Evolutionary conservation across 2,329 filamentous ascomycete species (phyloP).

Genomic region (Paecilomyces variotii): DNA sequence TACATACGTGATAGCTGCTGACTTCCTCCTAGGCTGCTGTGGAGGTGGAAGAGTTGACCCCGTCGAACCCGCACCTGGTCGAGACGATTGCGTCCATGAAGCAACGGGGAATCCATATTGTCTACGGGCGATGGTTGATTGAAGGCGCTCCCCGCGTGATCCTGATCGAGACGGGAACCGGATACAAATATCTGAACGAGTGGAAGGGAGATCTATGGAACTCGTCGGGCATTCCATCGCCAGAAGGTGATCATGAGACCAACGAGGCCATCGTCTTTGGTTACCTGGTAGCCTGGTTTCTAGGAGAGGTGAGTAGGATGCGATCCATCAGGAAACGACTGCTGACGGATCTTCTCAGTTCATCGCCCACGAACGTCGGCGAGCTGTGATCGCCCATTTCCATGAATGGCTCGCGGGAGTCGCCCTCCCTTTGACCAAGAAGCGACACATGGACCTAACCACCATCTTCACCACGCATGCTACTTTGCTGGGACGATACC

Average conservation of each 20-base stretch:
- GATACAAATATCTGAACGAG: constrained; percentile 83
- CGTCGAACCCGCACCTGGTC: constrained; percentile 68
- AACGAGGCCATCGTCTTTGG: constrained; percentile 97
- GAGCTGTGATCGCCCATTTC: constrained; percentile 93
- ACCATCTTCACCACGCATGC: constrained; percentile 99
- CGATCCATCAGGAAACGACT: neutral
- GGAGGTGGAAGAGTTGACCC: constrained; percentile 89
- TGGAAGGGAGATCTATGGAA: constrained; percentile 98
- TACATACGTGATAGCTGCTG: neutral
- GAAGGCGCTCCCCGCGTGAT: constrained; percentile 91
- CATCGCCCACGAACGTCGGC: constrained; percentile 83
- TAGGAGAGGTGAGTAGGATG: constrained; percentile 71
- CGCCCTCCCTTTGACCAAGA: constrained; percentile 83
- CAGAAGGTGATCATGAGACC: constrained; percentile 84
- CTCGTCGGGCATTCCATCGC: constrained; percentile 84
- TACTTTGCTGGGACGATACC: constrained; percentile 87
- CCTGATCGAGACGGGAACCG: constrained; percentile 89
- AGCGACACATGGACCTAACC: constrained; percentile 88
- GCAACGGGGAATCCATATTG: constrained; percentile 77
- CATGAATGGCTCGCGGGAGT: constrained; percentile 98
- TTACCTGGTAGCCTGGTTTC: constrained; percentile 94
- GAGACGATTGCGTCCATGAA: constrained; percentile 88
- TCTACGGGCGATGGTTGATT: constrained; percentile 96
- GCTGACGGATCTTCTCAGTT: constrained; percentile 51
- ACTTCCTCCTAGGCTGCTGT: constrained; percentile 65